Conservation (phyloP, 805 yeast species). For the Tanozyma kutaoensis region DNA sequence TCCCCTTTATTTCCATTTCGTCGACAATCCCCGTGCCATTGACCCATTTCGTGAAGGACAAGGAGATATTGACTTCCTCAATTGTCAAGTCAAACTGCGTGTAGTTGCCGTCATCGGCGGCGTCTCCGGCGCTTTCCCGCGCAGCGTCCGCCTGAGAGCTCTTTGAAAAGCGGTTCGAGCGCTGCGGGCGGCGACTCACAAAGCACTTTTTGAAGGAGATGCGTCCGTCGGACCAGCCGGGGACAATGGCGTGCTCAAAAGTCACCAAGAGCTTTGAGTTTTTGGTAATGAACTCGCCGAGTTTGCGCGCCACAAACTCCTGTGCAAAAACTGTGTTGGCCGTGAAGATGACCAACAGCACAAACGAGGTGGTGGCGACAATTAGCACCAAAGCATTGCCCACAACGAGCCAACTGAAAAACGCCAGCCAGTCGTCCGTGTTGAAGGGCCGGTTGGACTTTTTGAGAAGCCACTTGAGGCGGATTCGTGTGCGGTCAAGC, state of each 20-base stretch:
- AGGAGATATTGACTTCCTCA: constrained; percentile 68
- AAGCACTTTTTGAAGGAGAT: constrained; percentile 76
- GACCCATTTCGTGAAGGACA: constrained; percentile 78
- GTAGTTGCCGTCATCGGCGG: constrained; percentile 77
- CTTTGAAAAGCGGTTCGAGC: constrained; percentile 38
- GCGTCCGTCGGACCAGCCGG: constrained; percentile 83
- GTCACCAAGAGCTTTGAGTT: constrained; percentile 75
- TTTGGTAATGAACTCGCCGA: constrained; percentile 74
- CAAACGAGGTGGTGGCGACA: constrained; percentile 86
- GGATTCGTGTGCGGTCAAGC: constrained; percentile 15
- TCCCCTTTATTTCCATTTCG: constrained; percentile 61
- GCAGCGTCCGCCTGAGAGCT: constrained; percentile 67
- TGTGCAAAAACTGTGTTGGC: constrained; percentile 81
- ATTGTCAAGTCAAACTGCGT: constrained; percentile 91
- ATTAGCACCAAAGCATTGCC: constrained; percentile 73
- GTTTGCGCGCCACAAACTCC: constrained; percentile 67
- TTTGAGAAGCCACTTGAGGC: constrained; percentile 63
- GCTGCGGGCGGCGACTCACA: constrained; percentile 72
- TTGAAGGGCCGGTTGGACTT: constrained; percentile 73
- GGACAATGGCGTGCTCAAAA: constrained; percentile 89
- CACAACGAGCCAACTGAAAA: constrained; percentile 83
- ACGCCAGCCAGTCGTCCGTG: constrained; percentile 84
- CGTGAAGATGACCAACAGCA: constrained; percentile 64
- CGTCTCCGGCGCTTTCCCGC: constrained; percentile 41
- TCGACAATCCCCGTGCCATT: constrained; percentile 81